Conservation (phyloP, 2,329 filamentous ascomycete species). For the Sarocladiaceae sp. region DNA sequence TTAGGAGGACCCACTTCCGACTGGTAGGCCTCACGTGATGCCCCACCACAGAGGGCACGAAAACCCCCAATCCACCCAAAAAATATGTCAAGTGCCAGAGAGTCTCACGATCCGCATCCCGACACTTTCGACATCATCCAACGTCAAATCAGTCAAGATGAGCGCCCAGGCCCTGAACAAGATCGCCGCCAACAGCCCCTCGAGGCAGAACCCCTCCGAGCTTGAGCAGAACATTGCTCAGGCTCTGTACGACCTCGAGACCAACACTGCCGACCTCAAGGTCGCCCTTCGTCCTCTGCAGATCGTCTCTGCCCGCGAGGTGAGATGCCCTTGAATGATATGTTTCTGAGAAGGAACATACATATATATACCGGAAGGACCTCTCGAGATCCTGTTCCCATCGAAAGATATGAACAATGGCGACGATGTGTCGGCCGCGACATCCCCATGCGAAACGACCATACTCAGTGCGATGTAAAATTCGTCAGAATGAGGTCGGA, state of each 20-base stretch:
- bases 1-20: no score
- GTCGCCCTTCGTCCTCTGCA: constrained; percentile 93
- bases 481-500: background rate
- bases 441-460: constrained; percentile 7
- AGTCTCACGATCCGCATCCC: constrained; percentile 21
- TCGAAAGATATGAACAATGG: constrained; percentile 27
- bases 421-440: constrained; percentile 17
- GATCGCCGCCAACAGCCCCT: constrained; percentile 96
- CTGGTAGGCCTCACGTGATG: background rate
- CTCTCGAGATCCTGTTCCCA: constrained; percentile 40
- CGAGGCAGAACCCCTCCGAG: constrained; percentile 93
- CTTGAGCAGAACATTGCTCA: constrained; percentile 95
- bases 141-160: constrained; percentile 51
- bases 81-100: background rate
- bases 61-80: constrained; percentile 30
- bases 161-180: constrained; percentile 80
- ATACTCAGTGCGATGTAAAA: background rate
- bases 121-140: constrained; percentile 17
- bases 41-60: constrained; percentile 24
- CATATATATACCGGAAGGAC: constrained; percentile 15
- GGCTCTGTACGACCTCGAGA: constrained; percentile 98
- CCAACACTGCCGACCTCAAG: constrained; percentile 98
- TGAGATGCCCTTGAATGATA: constrained; percentile 56
- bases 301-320: constrained; percentile 98
- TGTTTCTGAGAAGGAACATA: constrained; percentile 20